Evolutionary conservation across 257 asterid genomes (phyloP).

Genomic region (Solanum lycopersicoides): DNA sequence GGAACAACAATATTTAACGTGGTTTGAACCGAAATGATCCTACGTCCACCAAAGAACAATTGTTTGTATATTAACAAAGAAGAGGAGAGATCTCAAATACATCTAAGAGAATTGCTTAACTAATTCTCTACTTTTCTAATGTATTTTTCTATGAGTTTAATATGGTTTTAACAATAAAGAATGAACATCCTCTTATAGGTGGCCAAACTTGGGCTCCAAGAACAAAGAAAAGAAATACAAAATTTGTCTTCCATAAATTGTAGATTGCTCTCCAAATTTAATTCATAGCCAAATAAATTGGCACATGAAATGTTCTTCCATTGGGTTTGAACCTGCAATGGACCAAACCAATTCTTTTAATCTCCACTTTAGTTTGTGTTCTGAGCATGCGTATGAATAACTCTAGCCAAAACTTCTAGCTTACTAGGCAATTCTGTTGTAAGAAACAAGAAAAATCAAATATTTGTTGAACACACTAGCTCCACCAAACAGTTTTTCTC

Average conservation of each 20-base stretch:
- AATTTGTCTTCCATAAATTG: background rate
- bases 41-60: background rate
- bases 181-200: background rate
- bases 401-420: background rate
- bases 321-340: background rate
- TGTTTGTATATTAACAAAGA: background rate
- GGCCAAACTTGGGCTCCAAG: background rate
- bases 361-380: background rate
- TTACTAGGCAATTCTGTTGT: background rate
- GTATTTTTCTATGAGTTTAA: too few species aligned
- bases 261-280: too few species aligned
- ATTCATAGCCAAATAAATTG: background rate
- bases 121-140: background rate
- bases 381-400: background rate
- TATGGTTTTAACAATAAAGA: too few species aligned
- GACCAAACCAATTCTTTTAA: background rate
- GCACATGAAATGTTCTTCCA: background rate
- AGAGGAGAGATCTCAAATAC: background rate
- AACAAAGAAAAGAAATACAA: background rate
- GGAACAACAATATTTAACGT: too few species aligned
- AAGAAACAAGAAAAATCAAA: background rate
- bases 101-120: background rate
- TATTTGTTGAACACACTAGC: background rate
- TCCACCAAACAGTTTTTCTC: accelerated
- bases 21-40: background rate